Evolutionary conservation across 306 rosid genomes (phyloP).

Genomic region (Medicago truncatula): DNA sequence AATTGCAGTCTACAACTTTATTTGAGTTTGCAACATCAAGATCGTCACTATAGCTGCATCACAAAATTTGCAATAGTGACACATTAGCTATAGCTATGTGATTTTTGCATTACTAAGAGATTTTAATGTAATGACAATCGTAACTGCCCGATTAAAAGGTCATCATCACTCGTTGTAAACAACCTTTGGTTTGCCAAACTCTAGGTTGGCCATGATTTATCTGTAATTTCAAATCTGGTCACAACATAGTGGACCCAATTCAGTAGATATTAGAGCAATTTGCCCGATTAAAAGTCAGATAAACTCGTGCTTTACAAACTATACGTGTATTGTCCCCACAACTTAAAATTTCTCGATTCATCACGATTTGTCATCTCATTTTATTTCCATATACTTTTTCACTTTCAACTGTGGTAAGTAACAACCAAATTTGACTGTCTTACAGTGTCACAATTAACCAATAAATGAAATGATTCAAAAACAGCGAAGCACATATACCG

Average conservation of each 20-base stretch:
- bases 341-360: neutral
- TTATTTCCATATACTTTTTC: slow-evolving; percentile 34
- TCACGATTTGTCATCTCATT: slow-evolving; percentile 37
- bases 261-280: slow-evolving; percentile 15
- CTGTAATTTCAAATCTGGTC: neutral
- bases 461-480: slow-evolving; percentile 43
- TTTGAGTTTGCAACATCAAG: neutral
- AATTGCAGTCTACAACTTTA: neutral
- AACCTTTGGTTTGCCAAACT: slow-evolving; percentile 30
- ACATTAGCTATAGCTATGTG: neutral
- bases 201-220: slow-evolving; percentile 35
- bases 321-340: neutral
- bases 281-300: slow-evolving; percentile 38
- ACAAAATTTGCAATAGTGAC: neutral
- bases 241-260: slow-evolving; percentile 53
- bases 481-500: slow-evolving; percentile 31
- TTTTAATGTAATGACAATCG: neutral
- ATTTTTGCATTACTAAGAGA: neutral
- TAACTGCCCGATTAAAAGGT: neutral
- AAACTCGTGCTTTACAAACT: slow-evolving; percentile 10
- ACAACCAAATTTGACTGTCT: slow-evolving; percentile 45
- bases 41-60: neutral
- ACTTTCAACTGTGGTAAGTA: slow-evolving; percentile 45
- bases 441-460: slow-evolving; percentile 42
- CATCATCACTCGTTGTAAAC: neutral